phyloP scores from a whole-genome alignment of 805 yeast species.

The Cyberlindnera americana region DNA sequence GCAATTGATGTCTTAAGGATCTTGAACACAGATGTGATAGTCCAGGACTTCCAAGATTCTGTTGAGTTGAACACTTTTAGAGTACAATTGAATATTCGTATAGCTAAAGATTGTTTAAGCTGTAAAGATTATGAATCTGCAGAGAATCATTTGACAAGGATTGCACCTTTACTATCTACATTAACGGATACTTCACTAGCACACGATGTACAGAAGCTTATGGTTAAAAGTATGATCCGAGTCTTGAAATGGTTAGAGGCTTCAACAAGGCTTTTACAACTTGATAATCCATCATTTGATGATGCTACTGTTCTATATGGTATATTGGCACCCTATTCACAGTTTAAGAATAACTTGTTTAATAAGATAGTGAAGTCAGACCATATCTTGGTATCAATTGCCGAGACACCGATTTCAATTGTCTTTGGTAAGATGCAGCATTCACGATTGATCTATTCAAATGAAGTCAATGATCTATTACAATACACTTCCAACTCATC shows the following conservation, averaged over 20 bases:
- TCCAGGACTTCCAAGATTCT: constrained; percentile 16
- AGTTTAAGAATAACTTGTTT: constrained; percentile 13
- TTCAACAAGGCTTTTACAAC: constrained; percentile 13
- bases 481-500: neutral
- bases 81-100: constrained; percentile 17
- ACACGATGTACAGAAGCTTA: constrained; percentile 5
- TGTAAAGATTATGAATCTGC: constrained; percentile 18
- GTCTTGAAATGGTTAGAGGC: constrained; percentile 24
- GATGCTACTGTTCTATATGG: constrained; percentile 13
- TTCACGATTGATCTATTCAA: constrained; percentile 15
- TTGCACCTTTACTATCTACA: constrained; percentile 11
- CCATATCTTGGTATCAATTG: constrained; percentile 5
- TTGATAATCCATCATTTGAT: constrained; percentile 15
- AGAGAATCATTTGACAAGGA: constrained; percentile 23
- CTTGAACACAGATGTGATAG: constrained; percentile 16
- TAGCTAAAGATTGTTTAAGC: constrained; percentile 17
- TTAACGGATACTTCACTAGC: constrained; percentile 2
- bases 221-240: constrained; percentile 20
- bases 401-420: constrained; percentile 8
- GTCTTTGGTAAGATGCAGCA: constrained; percentile 18
- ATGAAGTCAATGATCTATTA: constrained; percentile 10
- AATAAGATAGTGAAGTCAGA: constrained; percentile 10
- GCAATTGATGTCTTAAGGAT: constrained; percentile 13
- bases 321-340: constrained; percentile 13
- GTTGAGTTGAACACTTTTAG: constrained; percentile 14